Base-by-base conservation (phyloP, 805 yeast genomes). In the Kazachstania bromeliacearum region DNA sequence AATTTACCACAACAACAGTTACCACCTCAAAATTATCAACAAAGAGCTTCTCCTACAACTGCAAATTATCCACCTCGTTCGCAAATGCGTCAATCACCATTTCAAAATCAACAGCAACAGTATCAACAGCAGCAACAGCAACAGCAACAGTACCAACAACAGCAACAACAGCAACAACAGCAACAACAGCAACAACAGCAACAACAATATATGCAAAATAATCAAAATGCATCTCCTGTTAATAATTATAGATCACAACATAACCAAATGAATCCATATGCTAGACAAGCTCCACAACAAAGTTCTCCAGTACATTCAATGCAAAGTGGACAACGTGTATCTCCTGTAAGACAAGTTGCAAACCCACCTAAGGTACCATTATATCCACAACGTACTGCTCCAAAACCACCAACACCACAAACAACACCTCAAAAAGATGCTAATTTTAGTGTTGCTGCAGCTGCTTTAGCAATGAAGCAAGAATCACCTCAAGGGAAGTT, bases 361-460 rank as follows among this genome's bases (percentile, higher is more conserved):
- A 21, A 19, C 23, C 21, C 15, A 3, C 19, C 43, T n/a, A 42
- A 45, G 18, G 44, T 46, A 33, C 21, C 17, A 25, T 38, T 51
- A 28, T 58, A 47, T 33, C 59, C 57, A 22, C 53, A 46, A 34
- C 39, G 53, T 16, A 38, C 45, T 15, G 50, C 51, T 14, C 53
- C 56, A 23, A 45, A 39, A 31, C 49, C 55, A 16, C 46, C 55
- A 17, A 20, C 30, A 10, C 26, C 13, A 7, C 26, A 31, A 12
- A 28, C 16, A 20, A 27, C 33, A 18, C 7, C 21, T 7, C 9
- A 38, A 31, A 23, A 43, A 34, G 32, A 41, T 21, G 44, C 21
- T 3, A 36, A 46, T 48, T 45, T 59, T 6, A 33, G 54, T 35
- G 54, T 61, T 27, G 63, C 64, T 5, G 67, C 69, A 10, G 63